Evolutionary conservation across 2,329 filamentous ascomycete species (phyloP).

Genomic region (Hymenoscyphus infarciens): DNA sequence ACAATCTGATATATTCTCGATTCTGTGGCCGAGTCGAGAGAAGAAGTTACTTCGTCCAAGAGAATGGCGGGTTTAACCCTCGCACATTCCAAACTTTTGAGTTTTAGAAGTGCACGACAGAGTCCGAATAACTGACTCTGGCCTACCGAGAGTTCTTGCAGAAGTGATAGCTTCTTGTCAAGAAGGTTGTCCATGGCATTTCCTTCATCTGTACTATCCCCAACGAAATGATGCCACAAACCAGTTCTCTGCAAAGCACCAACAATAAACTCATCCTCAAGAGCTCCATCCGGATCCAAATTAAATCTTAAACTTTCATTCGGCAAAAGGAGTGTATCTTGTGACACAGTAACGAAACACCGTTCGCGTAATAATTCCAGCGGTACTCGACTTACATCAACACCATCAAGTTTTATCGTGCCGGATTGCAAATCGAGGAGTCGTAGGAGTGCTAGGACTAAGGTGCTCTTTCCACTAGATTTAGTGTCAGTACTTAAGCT

Average conservation of each 20-base stretch:
- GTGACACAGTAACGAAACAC: slow-evolving; percentile 40
- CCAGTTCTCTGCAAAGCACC: slow-evolving; percentile 13
- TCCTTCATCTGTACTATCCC: neutral
- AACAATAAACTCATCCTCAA: slow-evolving; percentile 24
- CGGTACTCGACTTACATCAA: slow-evolving; percentile 40
- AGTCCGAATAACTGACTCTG: slow-evolving; percentile 48
- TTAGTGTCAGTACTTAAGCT: slow-evolving; percentile 2
- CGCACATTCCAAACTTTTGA: slow-evolving; percentile 4
- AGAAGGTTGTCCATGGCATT: slow-evolving; percentile 29
- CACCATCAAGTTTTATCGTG: slow-evolving; percentile 41
- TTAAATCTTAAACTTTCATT: slow-evolving; percentile 35
- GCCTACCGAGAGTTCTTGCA: slow-evolving; percentile 38
- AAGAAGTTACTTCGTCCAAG: slow-evolving; percentile 43
- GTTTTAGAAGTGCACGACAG: slow-evolving; percentile 43
- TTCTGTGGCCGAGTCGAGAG: slow-evolving; percentile 37
- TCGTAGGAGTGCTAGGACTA: slow-evolving; percentile 47
- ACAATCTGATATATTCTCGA: slow-evolving; percentile 34
- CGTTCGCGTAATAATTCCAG: slow-evolving; percentile 36
- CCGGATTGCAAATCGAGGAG: slow-evolving; percentile 44
- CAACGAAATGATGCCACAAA: slow-evolving; percentile 17
- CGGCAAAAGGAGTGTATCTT: slow-evolving; percentile 40
- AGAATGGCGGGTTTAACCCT: slow-evolving; percentile 37
- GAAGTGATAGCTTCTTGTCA: slow-evolving; percentile 27
- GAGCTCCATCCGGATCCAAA: slow-evolving; percentile 26
- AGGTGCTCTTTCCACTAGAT: slow-evolving; percentile 39